phyloP scores from a whole-genome alignment of 805 yeast genomes.

The Saccharomycopsis oosterbeekiorum region DNA sequence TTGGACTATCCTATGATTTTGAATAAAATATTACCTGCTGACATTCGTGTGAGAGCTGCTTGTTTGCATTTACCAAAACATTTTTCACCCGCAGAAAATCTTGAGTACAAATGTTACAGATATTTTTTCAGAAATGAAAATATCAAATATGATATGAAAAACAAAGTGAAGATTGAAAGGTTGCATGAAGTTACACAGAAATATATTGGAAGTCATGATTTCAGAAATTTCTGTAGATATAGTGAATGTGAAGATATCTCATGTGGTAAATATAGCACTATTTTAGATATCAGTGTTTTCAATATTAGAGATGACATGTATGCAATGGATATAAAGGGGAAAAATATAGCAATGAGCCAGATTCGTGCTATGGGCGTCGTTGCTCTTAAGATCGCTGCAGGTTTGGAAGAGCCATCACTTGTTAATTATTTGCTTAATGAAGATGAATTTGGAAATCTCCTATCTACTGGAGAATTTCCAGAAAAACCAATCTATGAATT shows the following conservation, averaged over 20 bases:
- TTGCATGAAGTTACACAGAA: slow-evolving; percentile 61
- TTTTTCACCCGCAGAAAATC: slow-evolving; percentile 90
- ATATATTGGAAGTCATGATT: slow-evolving; percentile 74
- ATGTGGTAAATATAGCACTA: slow-evolving; percentile 50
- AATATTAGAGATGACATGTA: slow-evolving; percentile 33
- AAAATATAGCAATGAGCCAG: slow-evolving; percentile 96
- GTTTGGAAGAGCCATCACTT: slow-evolving; percentile 49
- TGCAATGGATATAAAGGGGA: slow-evolving; percentile 70
- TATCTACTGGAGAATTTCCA: neutral
- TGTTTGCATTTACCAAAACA: slow-evolving; percentile 72
- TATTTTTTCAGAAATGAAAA: slow-evolving; percentile 46
- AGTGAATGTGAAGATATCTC: slow-evolving; percentile 90
- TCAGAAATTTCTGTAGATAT: slow-evolving; percentile 86
- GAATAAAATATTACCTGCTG: slow-evolving; percentile 71
- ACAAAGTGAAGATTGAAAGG: slow-evolving; percentile 42
- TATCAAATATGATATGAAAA: slow-evolving; percentile 26
- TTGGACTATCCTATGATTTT: slow-evolving; percentile 66
- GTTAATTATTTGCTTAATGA: slow-evolving; percentile 49
- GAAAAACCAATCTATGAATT: neutral
- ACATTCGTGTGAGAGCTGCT: slow-evolving; percentile 69
- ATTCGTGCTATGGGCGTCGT: slow-evolving; percentile 91
- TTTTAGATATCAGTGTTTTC: slow-evolving; percentile 23
- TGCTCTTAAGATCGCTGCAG: slow-evolving; percentile 71
- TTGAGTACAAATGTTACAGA: slow-evolving; percentile 71
- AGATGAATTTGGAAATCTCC: neutral